A percentile compares a stretch with the other conserved stretches of the same genome.
Evolutionary conservation across 805 yeast species (phyloP).

Genomic region (Starmerella roubikii): DNA sequence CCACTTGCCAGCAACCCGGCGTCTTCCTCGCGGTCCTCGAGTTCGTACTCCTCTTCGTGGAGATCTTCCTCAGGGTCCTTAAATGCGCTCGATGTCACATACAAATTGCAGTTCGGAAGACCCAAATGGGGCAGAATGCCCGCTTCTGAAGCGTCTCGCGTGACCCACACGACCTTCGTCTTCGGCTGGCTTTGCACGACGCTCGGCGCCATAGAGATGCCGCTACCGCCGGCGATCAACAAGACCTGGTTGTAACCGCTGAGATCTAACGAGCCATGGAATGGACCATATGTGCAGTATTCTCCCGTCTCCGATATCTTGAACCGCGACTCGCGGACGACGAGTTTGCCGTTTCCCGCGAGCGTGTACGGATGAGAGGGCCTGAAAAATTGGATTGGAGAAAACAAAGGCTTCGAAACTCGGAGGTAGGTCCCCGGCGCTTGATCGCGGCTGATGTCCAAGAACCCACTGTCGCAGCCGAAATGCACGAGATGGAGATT

Average conservation of each 20-base stretch:
- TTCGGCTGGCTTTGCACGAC: neutral
- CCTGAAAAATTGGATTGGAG: conserved; percentile 30
- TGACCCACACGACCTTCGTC: conserved; percentile 12
- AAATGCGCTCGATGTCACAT: conserved; percentile 6
- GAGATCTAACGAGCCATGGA: conserved; percentile 21
- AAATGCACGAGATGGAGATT: conserved; percentile 33
- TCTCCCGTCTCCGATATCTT: conserved; percentile 23
- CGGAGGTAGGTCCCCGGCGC: conserved; percentile 38
- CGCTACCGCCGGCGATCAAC: conserved; percentile 21
- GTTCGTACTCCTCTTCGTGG: conserved; percentile 5
- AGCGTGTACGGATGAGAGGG: conserved; percentile 34
- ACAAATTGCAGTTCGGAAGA: conserved; percentile 15
- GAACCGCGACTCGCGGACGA: conserved; percentile 28
- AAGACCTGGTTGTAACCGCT: conserved; percentile 8
- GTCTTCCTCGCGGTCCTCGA: neutral
- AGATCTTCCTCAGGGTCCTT: conserved; percentile 6
- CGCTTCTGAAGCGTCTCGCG: conserved; percentile 4
- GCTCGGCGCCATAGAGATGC: conserved; percentile 16
- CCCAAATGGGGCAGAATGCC: conserved; percentile 8
- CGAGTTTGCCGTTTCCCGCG: conserved; percentile 33
- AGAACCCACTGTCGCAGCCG: conserved; percentile 24
- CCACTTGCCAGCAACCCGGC: neutral
- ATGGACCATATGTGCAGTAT: conserved; percentile 31
- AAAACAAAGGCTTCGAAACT: conserved; percentile 19
- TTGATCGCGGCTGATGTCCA: conserved; percentile 17